phyloP scores from a whole-genome alignment of 1,284 basidiomycete species.

The Ganoderma sp. region DNA sequence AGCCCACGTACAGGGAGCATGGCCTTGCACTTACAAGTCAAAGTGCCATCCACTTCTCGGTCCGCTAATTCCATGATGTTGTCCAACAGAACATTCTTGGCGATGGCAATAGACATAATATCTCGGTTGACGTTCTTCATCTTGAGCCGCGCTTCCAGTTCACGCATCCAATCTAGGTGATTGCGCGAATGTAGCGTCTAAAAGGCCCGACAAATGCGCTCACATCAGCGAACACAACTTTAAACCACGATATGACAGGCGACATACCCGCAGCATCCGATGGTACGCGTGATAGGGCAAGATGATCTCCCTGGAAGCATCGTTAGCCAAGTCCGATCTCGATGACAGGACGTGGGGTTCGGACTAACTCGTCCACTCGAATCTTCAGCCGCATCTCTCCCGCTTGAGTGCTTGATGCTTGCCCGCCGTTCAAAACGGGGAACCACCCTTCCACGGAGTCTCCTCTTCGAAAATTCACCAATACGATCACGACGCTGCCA shows the following conservation, averaged over 20 bases:
- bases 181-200: constrained; percentile 70
- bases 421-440: constrained; percentile 63
- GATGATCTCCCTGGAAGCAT: constrained; percentile 67
- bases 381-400: constrained; percentile 79
- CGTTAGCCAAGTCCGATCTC: constrained; percentile 12
- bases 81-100: constrained; percentile 64
- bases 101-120: constrained; percentile 71
- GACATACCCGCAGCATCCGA: constrained; percentile 55
- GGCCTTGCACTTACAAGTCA: constrained; percentile 39
- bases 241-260: neutral
- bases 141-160: constrained; percentile 70
- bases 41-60: constrained; percentile 67
- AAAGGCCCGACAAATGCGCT: neutral
- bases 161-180: constrained; percentile 74
- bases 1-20: neutral
- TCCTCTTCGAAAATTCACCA: constrained; percentile 73
- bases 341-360: neutral
- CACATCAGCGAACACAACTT: neutral
- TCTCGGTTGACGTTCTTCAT: constrained; percentile 64
- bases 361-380: constrained; percentile 74
- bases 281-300: constrained; percentile 67
- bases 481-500: constrained; percentile 67
- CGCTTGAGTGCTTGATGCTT: constrained; percentile 60
- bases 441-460: constrained; percentile 83
- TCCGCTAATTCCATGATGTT: constrained; percentile 70